Evolutionary conservation across 352 stramenopile species (phyloP).

Genomic region (Globisporangium radiosum): DNA sequence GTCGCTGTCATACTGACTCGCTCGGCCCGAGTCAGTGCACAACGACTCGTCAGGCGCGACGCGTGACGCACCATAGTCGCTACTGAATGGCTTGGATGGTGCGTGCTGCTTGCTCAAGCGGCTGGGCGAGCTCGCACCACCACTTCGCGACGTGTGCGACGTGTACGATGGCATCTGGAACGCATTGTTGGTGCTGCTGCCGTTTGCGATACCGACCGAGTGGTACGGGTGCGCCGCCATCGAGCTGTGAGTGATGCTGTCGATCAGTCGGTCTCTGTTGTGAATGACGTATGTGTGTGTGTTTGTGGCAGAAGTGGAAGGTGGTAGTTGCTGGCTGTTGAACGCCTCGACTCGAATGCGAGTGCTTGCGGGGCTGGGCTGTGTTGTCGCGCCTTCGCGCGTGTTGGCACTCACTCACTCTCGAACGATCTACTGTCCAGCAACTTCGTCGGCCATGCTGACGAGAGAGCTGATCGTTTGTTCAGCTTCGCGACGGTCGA

Average conservation of each 20-base stretch:
- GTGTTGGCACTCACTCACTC: too few relatives aligned
- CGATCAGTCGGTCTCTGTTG: background rate
- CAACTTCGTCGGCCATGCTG: too few relatives aligned
- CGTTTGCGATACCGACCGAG: background rate
- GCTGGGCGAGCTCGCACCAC: conserved; percentile 10
- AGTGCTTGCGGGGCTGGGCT: too few relatives aligned
- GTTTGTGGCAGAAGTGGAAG: background rate
- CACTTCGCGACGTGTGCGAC: conserved; percentile 24
- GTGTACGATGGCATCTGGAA: conserved; percentile 46
- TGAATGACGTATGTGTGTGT: background rate
- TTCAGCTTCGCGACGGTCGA: background rate
- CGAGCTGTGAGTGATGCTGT: background rate
- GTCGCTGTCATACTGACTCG: conserved; percentile 37
- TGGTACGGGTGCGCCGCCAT: conserved; percentile 1
- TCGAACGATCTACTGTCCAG: too few relatives aligned
- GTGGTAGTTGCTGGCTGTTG: too few relatives aligned
- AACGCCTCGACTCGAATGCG: too few relatives aligned
- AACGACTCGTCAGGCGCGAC: conserved; percentile 1
- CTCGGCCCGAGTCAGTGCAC: background rate
- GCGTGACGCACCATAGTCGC: background rate
- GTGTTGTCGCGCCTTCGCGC: too few relatives aligned
- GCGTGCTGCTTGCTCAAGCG: conserved; percentile 9
- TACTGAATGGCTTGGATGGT: background rate
- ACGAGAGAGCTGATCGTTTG: background rate
- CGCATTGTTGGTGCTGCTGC: conserved; percentile 8